phyloP scores from a whole-genome alignment of 495 filamentous ascomycete genomes.

The Rusavskia elegans region DNA sequence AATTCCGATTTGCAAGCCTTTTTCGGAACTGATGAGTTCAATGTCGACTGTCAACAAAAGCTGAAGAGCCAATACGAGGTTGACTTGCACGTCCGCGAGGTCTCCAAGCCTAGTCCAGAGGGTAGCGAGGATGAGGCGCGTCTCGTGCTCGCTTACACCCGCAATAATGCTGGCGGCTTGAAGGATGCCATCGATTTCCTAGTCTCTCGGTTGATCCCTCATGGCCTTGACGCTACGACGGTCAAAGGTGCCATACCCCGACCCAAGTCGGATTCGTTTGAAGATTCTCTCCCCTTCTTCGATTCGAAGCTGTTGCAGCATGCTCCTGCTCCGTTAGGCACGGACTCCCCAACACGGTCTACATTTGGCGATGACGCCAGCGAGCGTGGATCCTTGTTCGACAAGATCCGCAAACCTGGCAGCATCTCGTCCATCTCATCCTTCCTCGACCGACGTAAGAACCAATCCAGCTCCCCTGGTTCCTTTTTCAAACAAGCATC shows the following conservation, averaged over 20 bases:
- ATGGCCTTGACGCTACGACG: conserved; percentile 68
- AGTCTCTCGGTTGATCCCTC: conserved; percentile 61
- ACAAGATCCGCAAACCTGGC: conserved; percentile 78
- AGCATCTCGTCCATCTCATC: conserved; percentile 87
- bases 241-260: conserved; percentile 88
- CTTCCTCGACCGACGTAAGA: conserved; percentile 82
- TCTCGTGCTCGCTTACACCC: conserved; percentile 64
- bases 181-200: conserved; percentile 95
- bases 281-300: conserved; percentile 91
- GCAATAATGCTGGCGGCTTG: conserved; percentile 89
- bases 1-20: conserved; percentile 57
- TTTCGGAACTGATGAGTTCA: conserved; percentile 63
- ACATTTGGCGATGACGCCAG: conserved; percentile 66
- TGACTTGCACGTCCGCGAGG: conserved; percentile 51
- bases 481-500: conserved; percentile 88
- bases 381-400: conserved; percentile 68
- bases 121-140: conserved; percentile 24
- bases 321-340: conserved; percentile 59
- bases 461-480: conserved; percentile 62
- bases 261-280: conserved; percentile 96
- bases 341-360: conserved; percentile 71
- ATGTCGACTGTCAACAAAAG: conserved; percentile 61
- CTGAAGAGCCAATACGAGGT: conserved; percentile 85
- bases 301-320: conserved; percentile 90
- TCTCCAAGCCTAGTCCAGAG: no score